Evolutionary conservation across 371 early-diverging fungal genomes (phyloP).

Genomic region (Saksenaea oblongispora): DNA sequence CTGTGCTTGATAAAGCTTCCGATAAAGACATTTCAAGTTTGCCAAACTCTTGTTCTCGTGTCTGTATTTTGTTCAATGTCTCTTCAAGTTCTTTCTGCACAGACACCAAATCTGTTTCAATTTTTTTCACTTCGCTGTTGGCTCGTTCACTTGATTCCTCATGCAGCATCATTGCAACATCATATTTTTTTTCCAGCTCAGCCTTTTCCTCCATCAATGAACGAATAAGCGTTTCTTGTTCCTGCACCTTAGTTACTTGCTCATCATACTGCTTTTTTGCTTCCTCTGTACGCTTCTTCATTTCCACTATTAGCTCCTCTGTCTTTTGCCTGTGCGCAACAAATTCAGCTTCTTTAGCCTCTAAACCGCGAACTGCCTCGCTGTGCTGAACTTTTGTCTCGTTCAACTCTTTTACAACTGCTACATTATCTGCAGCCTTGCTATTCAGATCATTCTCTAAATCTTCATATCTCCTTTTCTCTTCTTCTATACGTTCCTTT

Average conservation of each 20-base stretch:
- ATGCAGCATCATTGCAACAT: not conserved
- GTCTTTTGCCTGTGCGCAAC: not conserved
- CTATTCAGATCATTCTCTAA: not conserved
- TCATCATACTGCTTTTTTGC: not conserved
- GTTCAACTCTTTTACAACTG: not conserved
- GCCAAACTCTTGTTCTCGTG: not conserved
- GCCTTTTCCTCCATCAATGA: not conserved
- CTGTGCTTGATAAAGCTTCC: not conserved
- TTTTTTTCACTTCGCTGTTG: not conserved
- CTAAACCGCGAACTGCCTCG: not conserved
- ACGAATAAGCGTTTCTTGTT: not conserved
- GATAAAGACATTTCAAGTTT: not conserved
- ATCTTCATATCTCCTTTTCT: not conserved
- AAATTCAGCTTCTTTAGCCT: not conserved
- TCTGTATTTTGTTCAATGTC: not conserved
- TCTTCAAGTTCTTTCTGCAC: not conserved
- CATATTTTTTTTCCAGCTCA: not conserved
- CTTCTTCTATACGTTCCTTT: not conserved
- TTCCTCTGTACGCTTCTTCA: not conserved
- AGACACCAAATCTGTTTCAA: not conserved
- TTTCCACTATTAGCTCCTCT: not conserved
- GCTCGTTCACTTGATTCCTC: not conserved
- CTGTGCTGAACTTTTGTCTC: not conserved
- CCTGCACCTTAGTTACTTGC: not conserved
- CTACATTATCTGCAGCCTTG: not conserved